Conservation (phyloP, 441 rosid genomes). For the Populus tomentosa region DNA sequence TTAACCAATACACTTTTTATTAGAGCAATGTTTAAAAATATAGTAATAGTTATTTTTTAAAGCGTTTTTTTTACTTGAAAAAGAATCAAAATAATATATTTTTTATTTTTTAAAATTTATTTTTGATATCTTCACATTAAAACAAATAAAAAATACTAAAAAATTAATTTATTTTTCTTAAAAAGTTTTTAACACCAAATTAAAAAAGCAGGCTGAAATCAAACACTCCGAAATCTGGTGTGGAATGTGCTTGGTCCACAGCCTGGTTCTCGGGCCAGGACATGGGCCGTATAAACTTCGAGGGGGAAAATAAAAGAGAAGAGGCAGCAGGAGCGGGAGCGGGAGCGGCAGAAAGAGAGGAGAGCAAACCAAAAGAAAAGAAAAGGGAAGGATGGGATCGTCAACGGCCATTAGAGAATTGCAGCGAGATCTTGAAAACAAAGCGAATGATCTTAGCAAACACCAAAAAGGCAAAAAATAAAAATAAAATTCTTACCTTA, state of each 20-base stretch:
- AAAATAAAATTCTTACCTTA: not conserved
- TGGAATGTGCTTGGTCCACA: not conserved
- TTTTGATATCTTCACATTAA: too few species aligned
- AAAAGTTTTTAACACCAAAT: too few species aligned
- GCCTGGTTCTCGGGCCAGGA: not conserved
- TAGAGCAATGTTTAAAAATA: too few species aligned
- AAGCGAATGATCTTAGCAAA: slow-evolving; percentile 79
- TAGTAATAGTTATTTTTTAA: too few species aligned
- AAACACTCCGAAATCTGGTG: too few species aligned
- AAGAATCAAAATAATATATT: too few species aligned
- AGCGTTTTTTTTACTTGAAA: too few species aligned
- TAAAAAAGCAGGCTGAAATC: too few species aligned
- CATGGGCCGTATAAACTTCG: not conserved
- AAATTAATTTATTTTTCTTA: too few species aligned
- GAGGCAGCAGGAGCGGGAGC: not conserved
- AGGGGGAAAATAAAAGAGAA: not conserved
- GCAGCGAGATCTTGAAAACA: slow-evolving; percentile 80
- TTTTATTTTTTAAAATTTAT: too few species aligned
- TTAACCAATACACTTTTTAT: too few species aligned
- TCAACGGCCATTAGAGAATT: slow-evolving; percentile 61
- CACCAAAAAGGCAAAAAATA: slow-evolving; percentile 62
- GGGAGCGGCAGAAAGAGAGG: not conserved
- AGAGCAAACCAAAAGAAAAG: not conserved
- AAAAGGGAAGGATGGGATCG: slow-evolving; percentile 1
- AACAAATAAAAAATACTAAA: too few species aligned